phyloP scores from a whole-genome alignment of 345 rosid genomes.

The Leavenworthia alabamica region DNA sequence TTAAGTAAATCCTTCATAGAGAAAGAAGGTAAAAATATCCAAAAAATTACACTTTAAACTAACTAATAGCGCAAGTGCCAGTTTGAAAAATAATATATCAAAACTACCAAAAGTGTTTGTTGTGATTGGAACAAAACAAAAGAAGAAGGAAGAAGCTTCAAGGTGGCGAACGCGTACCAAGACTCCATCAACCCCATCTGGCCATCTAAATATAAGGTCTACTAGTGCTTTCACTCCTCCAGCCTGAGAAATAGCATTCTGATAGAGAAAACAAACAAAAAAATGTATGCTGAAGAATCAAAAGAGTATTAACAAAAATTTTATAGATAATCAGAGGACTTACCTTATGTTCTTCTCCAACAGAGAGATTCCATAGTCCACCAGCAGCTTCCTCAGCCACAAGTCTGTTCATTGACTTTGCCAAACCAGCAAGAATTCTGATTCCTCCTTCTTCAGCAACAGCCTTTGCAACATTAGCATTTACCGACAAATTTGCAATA shows the following conservation, averaged over 20 bases:
- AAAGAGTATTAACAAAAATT: not conserved
- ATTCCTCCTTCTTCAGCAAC: slow-evolving; percentile 87
- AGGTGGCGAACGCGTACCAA: slow-evolving; percentile 37
- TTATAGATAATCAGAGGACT: not conserved
- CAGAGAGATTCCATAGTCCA: slow-evolving; percentile 86
- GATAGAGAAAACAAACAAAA: not conserved
- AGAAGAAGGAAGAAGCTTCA: not conserved
- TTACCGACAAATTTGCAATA: slow-evolving; percentile 78
- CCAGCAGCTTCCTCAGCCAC: slow-evolving; percentile 92
- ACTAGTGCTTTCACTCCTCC: slow-evolving; percentile 74
- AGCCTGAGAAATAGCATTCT: slow-evolving; percentile 76
- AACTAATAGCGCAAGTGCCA: not conserved
- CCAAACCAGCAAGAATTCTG: slow-evolving; percentile 53
- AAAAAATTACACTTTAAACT: not conserved
- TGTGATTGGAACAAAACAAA: not conserved
- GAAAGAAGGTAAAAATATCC: not conserved
- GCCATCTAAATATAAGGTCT: slow-evolving; percentile 78
- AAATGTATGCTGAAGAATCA: not conserved
- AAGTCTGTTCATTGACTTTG: slow-evolving; percentile 70
- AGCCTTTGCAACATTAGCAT: slow-evolving; percentile 72
- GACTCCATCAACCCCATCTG: slow-evolving; percentile 69
- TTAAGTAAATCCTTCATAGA: not conserved
- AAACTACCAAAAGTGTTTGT: not conserved
- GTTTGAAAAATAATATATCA: not conserved
- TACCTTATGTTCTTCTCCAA: slow-evolving; percentile 90